phyloP scores from a whole-genome alignment of 257 asterid species.

The Solanum gandarillasii region DNA sequence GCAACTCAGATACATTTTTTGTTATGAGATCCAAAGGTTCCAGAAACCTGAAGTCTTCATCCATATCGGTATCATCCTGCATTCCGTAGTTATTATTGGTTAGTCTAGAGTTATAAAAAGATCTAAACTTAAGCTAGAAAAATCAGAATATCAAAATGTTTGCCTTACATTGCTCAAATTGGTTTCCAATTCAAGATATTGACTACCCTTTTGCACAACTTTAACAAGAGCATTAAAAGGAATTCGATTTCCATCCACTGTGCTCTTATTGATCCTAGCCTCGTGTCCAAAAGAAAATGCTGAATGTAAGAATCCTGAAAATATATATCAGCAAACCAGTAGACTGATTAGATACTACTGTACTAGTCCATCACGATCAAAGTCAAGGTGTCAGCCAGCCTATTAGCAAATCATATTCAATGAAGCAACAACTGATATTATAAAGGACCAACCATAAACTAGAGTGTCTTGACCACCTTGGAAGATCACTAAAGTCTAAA shows the following conservation, averaged over 20 bases:
- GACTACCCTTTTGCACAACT: slow-evolving; percentile 81
- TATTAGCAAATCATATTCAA: background rate
- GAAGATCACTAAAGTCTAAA: background rate
- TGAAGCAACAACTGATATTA: background rate
- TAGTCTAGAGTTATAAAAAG: slow-evolving; percentile 9
- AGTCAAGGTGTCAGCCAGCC: background rate
- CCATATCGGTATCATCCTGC: slow-evolving; percentile 66
- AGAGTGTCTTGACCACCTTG: background rate
- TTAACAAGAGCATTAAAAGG: slow-evolving; percentile 86
- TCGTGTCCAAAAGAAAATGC: slow-evolving; percentile 79
- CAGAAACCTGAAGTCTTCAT: slow-evolving; percentile 75
- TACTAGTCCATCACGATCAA: background rate
- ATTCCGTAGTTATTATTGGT: slow-evolving; percentile 19
- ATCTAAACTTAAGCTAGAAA: slow-evolving; percentile 10
- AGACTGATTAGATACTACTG: background rate
- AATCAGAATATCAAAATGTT: background rate
- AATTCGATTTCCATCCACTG: slow-evolving; percentile 67
- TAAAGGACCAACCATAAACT: background rate
- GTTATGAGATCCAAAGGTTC: slow-evolving; percentile 88
- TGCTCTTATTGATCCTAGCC: slow-evolving; percentile 65
- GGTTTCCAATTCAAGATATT: slow-evolving; percentile 76
- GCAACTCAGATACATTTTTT: slow-evolving; percentile 67
- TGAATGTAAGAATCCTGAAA: slow-evolving; percentile 77
- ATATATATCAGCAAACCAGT: background rate
- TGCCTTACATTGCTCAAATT: slow-evolving; percentile 50